Evolutionary conservation across 306 rosid species (phyloP).

Genomic region (Castanopsis chinensis): DNA sequence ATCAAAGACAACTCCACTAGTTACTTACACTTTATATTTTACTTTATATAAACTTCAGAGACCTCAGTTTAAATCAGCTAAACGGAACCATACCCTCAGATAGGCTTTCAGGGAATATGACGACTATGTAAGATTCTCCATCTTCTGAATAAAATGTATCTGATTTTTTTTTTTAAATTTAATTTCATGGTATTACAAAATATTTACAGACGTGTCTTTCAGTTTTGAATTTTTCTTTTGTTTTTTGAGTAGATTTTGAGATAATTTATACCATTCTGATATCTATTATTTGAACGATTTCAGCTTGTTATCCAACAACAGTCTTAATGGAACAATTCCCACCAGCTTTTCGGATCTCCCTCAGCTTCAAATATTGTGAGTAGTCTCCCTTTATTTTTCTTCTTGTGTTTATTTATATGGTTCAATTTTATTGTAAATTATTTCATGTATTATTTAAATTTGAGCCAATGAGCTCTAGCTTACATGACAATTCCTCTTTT

Average conservation of each 20-base stretch:
- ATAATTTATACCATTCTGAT: background rate
- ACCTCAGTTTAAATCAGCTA: constrained; percentile 75
- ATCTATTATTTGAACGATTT: constrained; percentile 19
- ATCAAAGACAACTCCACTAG: constrained; percentile 6
- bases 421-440: background rate
- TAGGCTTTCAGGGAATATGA: constrained; percentile 60
- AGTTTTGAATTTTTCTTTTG: background rate
- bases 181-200: background rate
- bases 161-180: background rate
- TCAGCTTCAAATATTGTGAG: constrained; percentile 76
- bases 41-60: constrained; percentile 53
- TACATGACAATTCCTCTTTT: too few species aligned
- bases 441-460: background rate
- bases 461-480: background rate
- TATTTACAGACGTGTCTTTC: background rate
- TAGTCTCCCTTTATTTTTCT: constrained; percentile 6
- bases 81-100: constrained; percentile 62
- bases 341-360: constrained; percentile 57
- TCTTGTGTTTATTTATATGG: background rate
- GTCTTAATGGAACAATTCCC: constrained; percentile 67
- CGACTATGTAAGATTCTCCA: constrained; percentile 74
- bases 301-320: constrained; percentile 82
- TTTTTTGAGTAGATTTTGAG: background rate
- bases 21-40: constrained; percentile 20
- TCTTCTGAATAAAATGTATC: constrained; percentile 19